Evolutionary conservation across 2,329 filamentous ascomycete genomes (phyloP).

Genomic region (Hypocrella siamensis): DNA sequence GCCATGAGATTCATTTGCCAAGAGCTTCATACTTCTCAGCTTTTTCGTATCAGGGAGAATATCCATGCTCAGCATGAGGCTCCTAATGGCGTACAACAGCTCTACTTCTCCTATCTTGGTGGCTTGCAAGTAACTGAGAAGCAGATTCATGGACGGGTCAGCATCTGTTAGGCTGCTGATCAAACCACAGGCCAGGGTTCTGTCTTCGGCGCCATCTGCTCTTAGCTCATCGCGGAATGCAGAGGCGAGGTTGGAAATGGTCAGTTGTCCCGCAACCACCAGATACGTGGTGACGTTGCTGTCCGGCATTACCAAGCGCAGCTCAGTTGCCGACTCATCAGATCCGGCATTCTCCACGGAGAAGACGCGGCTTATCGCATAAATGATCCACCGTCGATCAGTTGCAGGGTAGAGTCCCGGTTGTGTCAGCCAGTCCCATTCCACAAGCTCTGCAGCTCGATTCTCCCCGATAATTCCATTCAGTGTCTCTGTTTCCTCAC

Average conservation of each 20-base stretch:
- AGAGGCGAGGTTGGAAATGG: constrained; percentile 39
- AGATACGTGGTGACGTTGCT: constrained; percentile 44
- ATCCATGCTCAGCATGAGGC: constrained; percentile 55
- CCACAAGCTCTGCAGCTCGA: constrained; percentile 5
- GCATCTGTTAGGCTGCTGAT: constrained; percentile 45
- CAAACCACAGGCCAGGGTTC: constrained; percentile 43
- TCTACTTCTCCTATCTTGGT: constrained; percentile 52
- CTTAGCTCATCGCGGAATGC: constrained; percentile 35
- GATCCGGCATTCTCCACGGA: constrained; percentile 30
- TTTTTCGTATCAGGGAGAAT: constrained; percentile 28
- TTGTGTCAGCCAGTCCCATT: constrained; percentile 34
- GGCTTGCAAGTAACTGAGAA: constrained; percentile 48
- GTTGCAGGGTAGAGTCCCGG: constrained; percentile 33
- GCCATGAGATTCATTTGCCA: constrained; percentile 11
- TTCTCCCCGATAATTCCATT: constrained; percentile 7
- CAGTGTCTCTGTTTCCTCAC: constrained; percentile 5
- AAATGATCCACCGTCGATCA: constrained; percentile 51
- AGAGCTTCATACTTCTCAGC: constrained; percentile 15
- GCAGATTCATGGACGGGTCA: constrained; percentile 52
- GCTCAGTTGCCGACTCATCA: constrained; percentile 16
- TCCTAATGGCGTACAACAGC: constrained; percentile 48
- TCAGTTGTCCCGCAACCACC: constrained; percentile 43
- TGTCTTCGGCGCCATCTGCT: constrained; percentile 24
- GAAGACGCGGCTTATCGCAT: constrained; percentile 46
- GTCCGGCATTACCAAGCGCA: constrained; percentile 26